These are phyloP conservation scores for Dalbergia cultrata DNA, from an alignment of 306 rosid species.

Conservation along the genomic window DNA sequence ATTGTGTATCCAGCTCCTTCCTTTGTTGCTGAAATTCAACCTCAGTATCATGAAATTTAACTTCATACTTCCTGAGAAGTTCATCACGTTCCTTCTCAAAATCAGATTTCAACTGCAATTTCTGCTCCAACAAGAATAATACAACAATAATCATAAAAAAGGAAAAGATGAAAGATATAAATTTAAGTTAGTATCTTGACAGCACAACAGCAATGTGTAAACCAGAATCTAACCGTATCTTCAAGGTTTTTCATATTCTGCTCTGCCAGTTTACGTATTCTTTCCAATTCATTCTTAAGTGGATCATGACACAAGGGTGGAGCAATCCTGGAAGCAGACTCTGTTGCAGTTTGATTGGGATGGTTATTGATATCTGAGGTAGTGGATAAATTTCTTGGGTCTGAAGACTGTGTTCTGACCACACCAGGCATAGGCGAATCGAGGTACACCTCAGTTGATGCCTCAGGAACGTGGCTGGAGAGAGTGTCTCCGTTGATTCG, in stretches of 20 bases:
- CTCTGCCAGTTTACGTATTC: conserved; percentile 54
- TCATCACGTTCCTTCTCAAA: conserved; percentile 72
- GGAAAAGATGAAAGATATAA: conserved; percentile 18
- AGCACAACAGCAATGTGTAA: conserved; percentile 20
- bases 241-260: conserved; percentile 48
- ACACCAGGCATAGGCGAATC: conserved; percentile 43
- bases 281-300: conserved; percentile 69
- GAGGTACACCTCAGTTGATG: conserved; percentile 40
- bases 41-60: conserved; percentile 58
- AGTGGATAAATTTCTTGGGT: conserved; percentile 50
- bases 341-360: conserved; percentile 54
- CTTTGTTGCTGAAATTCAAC: conserved; percentile 48
- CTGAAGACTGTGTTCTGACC: conserved; percentile 42
- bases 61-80: conserved; percentile 67
- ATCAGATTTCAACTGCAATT: conserved; percentile 59
- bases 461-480: conserved; percentile 39
- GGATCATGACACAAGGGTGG: conserved; percentile 57
- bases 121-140: conserved; percentile 63
- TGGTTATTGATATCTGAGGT: conserved; percentile 55
- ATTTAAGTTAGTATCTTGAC: conserved; percentile 27
- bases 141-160: conserved; percentile 17
- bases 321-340: conserved; percentile 43
- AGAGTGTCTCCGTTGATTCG: conserved; percentile 36
- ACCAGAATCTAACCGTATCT: conserved; percentile 63
- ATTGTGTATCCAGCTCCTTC: conserved; percentile 58